Base-by-base conservation (phyloP, 257 asterid species). In the Nicotiana benthamiana region DNA sequence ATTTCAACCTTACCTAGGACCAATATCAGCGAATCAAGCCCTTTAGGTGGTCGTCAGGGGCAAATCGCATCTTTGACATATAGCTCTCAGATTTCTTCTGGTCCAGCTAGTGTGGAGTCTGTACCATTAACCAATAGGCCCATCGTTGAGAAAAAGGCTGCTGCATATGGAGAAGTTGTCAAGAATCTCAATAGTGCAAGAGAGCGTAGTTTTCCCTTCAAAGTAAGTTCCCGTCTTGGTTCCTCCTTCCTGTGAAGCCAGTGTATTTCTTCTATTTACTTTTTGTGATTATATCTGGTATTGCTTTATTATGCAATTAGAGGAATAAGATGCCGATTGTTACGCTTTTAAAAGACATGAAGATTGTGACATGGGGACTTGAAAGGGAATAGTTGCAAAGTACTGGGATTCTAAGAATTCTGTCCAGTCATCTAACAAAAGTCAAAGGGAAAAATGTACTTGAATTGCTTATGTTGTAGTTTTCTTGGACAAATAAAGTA, bases 1-100 rank as follows among this genome's bases (percentile, higher is more conserved):
- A 90, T 96, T 83, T 91, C 98, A 10, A 86, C 92, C 75, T 89
- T 96, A 82, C 99, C 99, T 32, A 92, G 93, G 85, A 91, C 88
- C 20, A 90, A 94, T 84, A 83, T 83, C 24, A 81, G 80, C 24
- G 94, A 90, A 61, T 88, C 90, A 53, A 82, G 86, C 80, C 81
- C 81, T 86, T 89, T 88, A 63, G 75, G 87, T 80, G 81, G 83
- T 83, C 93, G 82, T 75, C 93, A 87, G 65, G 94, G 98, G 77
- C 98, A 91, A 85, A 86, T 90, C 64, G 87, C 87, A 68, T 89
- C 95, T 54, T 62, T 86, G 82, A 84, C 85, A 82, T 91, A 95
- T 74, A 90, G 90, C 75, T 90, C 90, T 77, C 96, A 79, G 59
- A 79, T 88, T 85, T 87, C 95, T 63, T 91, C 91, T 68, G 86